Evolutionary conservation across 345 rosid species (phyloP).

Genomic region (Acer saccharum): DNA sequence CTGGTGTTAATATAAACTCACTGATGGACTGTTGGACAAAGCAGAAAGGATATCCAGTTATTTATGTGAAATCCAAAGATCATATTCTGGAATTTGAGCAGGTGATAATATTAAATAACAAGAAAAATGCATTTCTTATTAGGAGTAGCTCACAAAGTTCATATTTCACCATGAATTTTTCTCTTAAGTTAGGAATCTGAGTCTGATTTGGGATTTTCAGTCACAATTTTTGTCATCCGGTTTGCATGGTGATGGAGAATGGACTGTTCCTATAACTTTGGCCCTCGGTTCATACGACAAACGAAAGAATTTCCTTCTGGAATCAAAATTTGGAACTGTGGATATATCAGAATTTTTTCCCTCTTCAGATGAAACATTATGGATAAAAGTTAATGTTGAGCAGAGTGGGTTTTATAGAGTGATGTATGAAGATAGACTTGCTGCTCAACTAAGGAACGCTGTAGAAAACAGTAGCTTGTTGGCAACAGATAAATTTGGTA

Average conservation of each 20-base stretch:
- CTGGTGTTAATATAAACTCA: too few species aligned
- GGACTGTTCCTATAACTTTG: conserved; percentile 34
- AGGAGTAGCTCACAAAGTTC: too few species aligned
- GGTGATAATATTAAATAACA: conserved; percentile 22
- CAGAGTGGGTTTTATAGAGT: conserved; percentile 50
- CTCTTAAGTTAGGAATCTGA: not conserved
- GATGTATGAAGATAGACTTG: conserved; percentile 40
- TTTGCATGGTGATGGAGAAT: too few species aligned
- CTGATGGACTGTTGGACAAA: too few species aligned
- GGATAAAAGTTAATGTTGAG: conserved; percentile 46
- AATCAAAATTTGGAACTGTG: conserved; percentile 30
- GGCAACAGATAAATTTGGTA: conserved; percentile 41
- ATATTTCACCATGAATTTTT: not conserved
- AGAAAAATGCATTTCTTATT: not conserved
- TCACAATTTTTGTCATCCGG: conserved; percentile 26
- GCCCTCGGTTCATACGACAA: conserved; percentile 30
- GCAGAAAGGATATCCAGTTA: not conserved
- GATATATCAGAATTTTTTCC: conserved; percentile 27
- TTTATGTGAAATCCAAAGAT: conserved; percentile 31
- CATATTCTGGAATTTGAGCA: conserved; percentile 38
- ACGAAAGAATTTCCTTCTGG: conserved; percentile 36
- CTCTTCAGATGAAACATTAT: conserved; percentile 22
- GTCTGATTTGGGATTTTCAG: conserved; percentile 18
- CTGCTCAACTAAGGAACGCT: conserved; percentile 35
- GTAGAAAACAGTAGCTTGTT: conserved; percentile 29